Conservation (phyloP, 176 grass and related monocot species). For the Pharus latifolius region DNA sequence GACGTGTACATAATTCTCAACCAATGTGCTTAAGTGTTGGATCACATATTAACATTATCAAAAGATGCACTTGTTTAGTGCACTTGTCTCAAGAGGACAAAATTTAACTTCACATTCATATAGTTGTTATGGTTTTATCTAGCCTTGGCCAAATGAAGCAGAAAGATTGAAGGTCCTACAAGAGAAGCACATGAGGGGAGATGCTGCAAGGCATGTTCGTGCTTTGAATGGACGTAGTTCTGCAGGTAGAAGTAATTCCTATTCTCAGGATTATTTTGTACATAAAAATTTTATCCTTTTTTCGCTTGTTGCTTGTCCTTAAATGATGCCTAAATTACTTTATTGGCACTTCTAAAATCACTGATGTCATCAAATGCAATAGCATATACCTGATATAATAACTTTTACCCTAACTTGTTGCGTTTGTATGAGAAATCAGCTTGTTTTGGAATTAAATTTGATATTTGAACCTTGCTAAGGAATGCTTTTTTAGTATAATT, state of each 20-base stretch:
- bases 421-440: not conserved
- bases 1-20: not conserved
- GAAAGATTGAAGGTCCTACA: constrained; percentile 46
- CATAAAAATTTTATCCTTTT: not conserved
- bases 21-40: not conserved
- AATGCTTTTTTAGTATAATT: not conserved
- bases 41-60: not conserved
- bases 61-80: not conserved
- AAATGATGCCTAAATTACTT: not conserved
- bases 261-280: not conserved
- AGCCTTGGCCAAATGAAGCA: constrained; percentile 55
- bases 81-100: not conserved
- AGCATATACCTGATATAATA: not conserved
- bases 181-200: constrained; percentile 62
- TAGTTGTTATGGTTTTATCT: not conserved
- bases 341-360: not conserved
- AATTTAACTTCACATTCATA: not conserved
- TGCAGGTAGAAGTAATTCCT: constrained; percentile 15
- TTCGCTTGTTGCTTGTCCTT: not conserved
- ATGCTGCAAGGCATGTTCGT: constrained; percentile 43
- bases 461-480: constrained; percentile 1
- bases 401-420: not conserved
- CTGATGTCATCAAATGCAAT: not conserved
- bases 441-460: not conserved
- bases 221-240: constrained; percentile 25